These are phyloP conservation scores for Pichia kluyveri DNA, from an alignment of 805 yeast genomes.

Conservation along the genomic window DNA sequence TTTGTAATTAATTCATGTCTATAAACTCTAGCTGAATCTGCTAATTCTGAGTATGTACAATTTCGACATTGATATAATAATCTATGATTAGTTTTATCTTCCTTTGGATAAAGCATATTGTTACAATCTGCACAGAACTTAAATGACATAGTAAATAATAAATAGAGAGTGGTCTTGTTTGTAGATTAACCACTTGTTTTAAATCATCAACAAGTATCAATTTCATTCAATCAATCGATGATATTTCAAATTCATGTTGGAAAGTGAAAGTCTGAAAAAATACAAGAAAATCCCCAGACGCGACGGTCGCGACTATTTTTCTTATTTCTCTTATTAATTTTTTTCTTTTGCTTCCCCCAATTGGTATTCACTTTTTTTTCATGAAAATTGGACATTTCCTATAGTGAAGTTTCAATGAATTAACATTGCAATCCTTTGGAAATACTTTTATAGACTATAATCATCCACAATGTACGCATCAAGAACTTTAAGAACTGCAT, in stretches of 20 bases:
- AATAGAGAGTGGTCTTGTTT: too few relatives aligned
- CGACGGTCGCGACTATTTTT: too few relatives aligned
- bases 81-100: constrained; percentile 72
- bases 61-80: constrained; percentile 88
- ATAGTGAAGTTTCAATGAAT: too few relatives aligned
- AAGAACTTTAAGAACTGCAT: constrained; percentile 7
- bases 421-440: neutral
- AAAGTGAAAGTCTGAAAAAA: too few relatives aligned
- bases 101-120: constrained; percentile 96
- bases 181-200: too few relatives aligned
- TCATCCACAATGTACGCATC: constrained; percentile 1
- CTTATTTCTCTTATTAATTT: neutral
- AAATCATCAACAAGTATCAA: too few relatives aligned
- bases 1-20: constrained; percentile 88
- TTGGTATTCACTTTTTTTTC: too few relatives aligned
- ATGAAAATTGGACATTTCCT: too few relatives aligned
- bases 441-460: too few relatives aligned
- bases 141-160: constrained; percentile 42
- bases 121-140: constrained; percentile 95
- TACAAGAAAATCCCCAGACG: too few relatives aligned
- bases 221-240: too few relatives aligned
- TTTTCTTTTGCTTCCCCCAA: neutral
- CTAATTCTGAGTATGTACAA: constrained; percentile 87
- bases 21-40: constrained; percentile 79
- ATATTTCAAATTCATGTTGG: too few relatives aligned